Evolutionary conservation across 2,329 filamentous ascomycete genomes (phyloP).

Genomic region (Pestalotiopsis sp.): DNA sequence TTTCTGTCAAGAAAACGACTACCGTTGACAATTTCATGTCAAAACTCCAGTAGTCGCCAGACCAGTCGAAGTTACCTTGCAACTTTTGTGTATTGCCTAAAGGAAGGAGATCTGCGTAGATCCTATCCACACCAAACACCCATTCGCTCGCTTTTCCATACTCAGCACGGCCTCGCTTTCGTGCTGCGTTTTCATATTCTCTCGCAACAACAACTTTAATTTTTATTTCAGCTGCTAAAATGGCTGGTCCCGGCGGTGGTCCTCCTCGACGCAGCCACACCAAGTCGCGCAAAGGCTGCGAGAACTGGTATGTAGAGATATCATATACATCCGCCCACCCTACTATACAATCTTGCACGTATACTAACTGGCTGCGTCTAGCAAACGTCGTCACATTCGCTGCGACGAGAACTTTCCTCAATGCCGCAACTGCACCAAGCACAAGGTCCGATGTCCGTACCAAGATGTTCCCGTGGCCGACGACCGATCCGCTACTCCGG

Average conservation of each 20-base stretch:
- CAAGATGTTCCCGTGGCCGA: constrained; percentile 79
- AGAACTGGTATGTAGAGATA: constrained; percentile 66
- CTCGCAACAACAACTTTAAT: constrained; percentile 30
- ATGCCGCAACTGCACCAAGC: constrained; percentile 98
- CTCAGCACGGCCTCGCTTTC: constrained; percentile 22
- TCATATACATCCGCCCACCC: background rate
- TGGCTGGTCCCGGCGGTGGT: constrained; percentile 94
- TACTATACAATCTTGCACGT: background rate
- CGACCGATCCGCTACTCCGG: constrained; percentile 59
- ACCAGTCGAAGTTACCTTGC: background rate
- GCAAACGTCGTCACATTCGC: constrained; percentile 92
- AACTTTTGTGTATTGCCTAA: constrained; percentile 5
- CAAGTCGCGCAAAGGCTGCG: constrained; percentile 97
- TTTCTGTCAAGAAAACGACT: background rate
- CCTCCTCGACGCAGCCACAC: constrained; percentile 89
- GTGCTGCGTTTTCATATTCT: constrained; percentile 32
- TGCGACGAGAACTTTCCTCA: constrained; percentile 98
- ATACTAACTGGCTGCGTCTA: constrained; percentile 25
- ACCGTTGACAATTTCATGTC: background rate
- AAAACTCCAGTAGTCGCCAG: background rate
- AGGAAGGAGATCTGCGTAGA: constrained; percentile 23
- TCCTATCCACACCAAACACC: constrained; percentile 22
- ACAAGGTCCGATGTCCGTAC: constrained; percentile 97
- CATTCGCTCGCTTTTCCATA: constrained; percentile 27
- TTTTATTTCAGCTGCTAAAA: constrained; percentile 44